A percentile compares a stretch with the other conserved stretches of the same genome.
Evolutionary conservation across 164 flowering plant genomes (phyloP).

Genomic region (Tetrastigma voinierianum): DNA sequence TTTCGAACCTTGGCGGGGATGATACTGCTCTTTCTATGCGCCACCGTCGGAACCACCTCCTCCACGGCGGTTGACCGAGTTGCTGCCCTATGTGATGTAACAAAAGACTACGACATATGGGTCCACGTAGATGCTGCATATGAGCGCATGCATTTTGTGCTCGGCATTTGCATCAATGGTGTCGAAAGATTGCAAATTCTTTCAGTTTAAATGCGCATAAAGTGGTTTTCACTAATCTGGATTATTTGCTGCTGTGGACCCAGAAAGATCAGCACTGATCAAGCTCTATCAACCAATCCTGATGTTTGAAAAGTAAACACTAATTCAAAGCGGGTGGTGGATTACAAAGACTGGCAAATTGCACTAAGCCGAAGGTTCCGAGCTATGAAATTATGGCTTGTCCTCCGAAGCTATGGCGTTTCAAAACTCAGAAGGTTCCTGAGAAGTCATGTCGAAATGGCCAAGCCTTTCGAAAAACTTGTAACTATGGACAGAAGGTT

Average conservation of each 20-base stretch:
- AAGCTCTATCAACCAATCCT: slow-evolving; percentile 57
- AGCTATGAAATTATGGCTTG: slow-evolving; percentile 79
- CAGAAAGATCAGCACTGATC: slow-evolving; percentile 38
- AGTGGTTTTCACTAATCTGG: slow-evolving; percentile 64
- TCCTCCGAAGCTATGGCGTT: slow-evolving; percentile 59
- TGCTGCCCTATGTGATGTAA: slow-evolving; percentile 24
- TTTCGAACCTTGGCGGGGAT: slow-evolving; percentile 21
- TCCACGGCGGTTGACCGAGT: slow-evolving; percentile 49
- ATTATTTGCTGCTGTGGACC: slow-evolving; percentile 83
- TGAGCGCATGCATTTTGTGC: no score
- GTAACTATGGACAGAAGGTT: slow-evolving; percentile 51
- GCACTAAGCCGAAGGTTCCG: slow-evolving; percentile 53
- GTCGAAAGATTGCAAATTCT: slow-evolving; percentile 56
- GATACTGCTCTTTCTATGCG: slow-evolving; percentile 33
- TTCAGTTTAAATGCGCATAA: slow-evolving; percentile 72
- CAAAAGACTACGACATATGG: slow-evolving; percentile 34
- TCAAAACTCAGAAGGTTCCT: slow-evolving; percentile 40
- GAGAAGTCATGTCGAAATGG: slow-evolving; percentile 58
- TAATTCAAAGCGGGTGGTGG: no score
- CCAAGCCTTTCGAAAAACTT: slow-evolving; percentile 40
- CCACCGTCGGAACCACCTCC: slow-evolving; percentile 67
- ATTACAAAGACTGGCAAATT: slow-evolving; percentile 85
- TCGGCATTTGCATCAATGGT: slow-evolving; percentile 47
- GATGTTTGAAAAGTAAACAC: no score
- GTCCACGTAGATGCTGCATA: slow-evolving; percentile 65